Evolutionary conservation across 176 grass and related monocot genomes (phyloP).

Genomic region (Oryza meyeriana): DNA sequence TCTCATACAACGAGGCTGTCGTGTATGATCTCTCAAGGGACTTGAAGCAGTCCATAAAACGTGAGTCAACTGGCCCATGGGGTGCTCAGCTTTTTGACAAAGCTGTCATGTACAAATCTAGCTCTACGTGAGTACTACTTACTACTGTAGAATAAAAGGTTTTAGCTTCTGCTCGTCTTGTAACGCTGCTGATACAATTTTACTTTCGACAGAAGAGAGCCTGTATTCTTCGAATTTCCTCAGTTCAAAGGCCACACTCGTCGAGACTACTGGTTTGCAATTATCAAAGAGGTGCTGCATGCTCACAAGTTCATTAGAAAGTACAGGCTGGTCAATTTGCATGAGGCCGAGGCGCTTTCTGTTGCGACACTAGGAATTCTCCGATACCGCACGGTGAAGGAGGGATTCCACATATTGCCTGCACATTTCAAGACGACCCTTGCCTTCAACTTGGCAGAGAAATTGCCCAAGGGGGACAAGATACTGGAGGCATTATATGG

Average conservation of each 20-base stretch:
- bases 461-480: conserved; percentile 93
- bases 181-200: background rate
- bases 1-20: conserved; percentile 60
- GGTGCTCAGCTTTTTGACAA: conserved; percentile 94
- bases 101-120: conserved; percentile 93
- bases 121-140: conserved; percentile 59
- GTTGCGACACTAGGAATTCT: conserved; percentile 67
- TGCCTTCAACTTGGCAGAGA: conserved; percentile 86
- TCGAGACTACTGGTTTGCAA: conserved; percentile 89
- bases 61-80: conserved; percentile 86
- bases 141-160: background rate
- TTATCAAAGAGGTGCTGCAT: conserved; percentile 84
- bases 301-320: conserved; percentile 83
- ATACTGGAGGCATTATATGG: conserved; percentile 71
- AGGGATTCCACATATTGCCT: conserved; percentile 67
- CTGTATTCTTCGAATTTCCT: conserved; percentile 84
- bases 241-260: conserved; percentile 82
- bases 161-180: background rate
- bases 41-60: conserved; percentile 69
- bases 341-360: conserved; percentile 67
- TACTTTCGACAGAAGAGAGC: conserved; percentile 33
- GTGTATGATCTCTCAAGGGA: conserved; percentile 76
- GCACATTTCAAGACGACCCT: conserved; percentile 82
- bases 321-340: conserved; percentile 56
- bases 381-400: conserved; percentile 70